phyloP scores from a whole-genome alignment of 1,139 yeast species.

The Saccharomyces hybrid region DNA sequence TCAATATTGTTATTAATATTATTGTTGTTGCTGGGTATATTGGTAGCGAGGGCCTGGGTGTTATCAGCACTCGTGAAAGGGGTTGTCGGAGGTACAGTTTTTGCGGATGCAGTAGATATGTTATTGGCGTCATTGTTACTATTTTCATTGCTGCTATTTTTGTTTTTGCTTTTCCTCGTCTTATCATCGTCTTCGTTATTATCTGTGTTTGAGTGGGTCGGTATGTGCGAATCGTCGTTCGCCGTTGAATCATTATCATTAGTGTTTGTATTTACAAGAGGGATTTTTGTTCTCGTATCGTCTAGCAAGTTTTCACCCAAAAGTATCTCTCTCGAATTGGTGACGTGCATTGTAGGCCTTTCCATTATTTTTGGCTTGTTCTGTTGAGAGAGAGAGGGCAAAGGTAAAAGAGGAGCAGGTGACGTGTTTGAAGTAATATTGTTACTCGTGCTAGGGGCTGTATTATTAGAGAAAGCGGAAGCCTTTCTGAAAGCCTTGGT shows the following conservation, averaged over 20 bases:
- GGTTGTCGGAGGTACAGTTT: not conserved
- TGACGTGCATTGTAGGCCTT: constrained; percentile 17
- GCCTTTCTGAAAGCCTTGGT: constrained; percentile 1
- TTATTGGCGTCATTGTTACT: not conserved
- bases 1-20: too few species aligned
- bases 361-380: constrained; percentile 15
- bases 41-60: not conserved
- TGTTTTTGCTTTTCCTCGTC: not conserved
- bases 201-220: not conserved
- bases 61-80: not conserved
- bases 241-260: not conserved
- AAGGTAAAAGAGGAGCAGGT: not conserved
- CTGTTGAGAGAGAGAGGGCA: not conserved
- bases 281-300: not conserved
- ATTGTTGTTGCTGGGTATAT: not conserved
- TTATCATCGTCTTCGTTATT: not conserved
- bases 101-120: not conserved
- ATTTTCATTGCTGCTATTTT: not conserved
- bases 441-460: constrained; percentile 5
- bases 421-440: not conserved
- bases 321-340: constrained; percentile 20
- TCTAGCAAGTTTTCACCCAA: constrained; percentile 10
- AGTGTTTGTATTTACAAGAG: not conserved
- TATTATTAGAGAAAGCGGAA: constrained; percentile 1
- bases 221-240: not conserved